Evolutionary conservation across 192 early-diverging fungal genomes (phyloP).

Genomic region (Coemansia sp.): DNA sequence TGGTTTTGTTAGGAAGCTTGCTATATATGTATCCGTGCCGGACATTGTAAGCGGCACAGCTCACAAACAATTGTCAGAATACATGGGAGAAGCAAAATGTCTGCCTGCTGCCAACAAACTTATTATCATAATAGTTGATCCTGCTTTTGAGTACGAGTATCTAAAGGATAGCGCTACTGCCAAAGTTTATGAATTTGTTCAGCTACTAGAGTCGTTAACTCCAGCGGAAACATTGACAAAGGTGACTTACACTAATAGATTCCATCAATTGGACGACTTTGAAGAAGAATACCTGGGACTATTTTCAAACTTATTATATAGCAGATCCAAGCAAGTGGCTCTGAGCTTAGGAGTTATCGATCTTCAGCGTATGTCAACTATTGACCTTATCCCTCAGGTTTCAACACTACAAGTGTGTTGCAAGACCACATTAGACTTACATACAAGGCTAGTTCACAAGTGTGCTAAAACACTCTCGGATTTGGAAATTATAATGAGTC

Average conservation of each 20-base stretch:
- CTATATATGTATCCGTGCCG: background rate
- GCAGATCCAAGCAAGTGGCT: background rate
- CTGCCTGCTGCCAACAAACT: background rate
- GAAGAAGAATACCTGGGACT: too few species aligned
- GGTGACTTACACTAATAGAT: too few species aligned
- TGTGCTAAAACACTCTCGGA: background rate
- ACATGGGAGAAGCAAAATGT: background rate
- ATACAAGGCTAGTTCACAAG: background rate
- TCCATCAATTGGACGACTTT: too few species aligned
- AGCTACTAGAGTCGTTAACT: background rate
- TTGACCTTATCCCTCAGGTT: background rate
- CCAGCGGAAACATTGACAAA: background rate
- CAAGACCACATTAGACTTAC: background rate
- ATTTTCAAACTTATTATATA: too few species aligned
- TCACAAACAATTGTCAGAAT: too few species aligned
- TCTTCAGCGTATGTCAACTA: background rate
- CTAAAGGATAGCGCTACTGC: background rate
- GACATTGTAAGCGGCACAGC: background rate
- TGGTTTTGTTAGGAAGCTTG: background rate
- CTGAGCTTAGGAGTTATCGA: background rate
- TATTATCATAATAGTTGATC: background rate
- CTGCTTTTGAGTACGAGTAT: background rate
- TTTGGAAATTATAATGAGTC: background rate
- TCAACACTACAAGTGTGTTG: background rate
- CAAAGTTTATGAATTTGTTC: background rate